Conservation (phyloP, 345 rosid species). For the Durio zibethinus region DNA sequence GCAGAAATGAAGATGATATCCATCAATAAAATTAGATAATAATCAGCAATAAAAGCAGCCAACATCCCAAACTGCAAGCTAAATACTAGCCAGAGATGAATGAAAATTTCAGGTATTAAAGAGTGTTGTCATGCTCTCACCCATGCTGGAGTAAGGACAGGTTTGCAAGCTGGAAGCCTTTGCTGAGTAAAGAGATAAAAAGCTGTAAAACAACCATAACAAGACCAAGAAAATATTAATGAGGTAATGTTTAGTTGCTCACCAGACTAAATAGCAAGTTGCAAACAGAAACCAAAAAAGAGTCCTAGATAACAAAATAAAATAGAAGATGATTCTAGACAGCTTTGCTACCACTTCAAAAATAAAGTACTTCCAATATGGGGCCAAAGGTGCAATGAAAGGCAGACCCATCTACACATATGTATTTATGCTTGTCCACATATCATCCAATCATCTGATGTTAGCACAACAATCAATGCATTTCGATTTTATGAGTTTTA, state of each 20-base stretch:
- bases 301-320: not conserved
- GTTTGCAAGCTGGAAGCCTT: constrained; percentile 84
- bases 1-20: constrained; percentile 52
- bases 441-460: not conserved
- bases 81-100: constrained; percentile 1
- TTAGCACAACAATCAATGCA: not conserved
- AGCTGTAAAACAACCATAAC: constrained; percentile 37
- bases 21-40: constrained; percentile 40
- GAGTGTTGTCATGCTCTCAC: constrained; percentile 37
- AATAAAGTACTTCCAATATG: not conserved
- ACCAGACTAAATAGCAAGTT: not conserved
- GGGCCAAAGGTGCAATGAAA: not conserved
- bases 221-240: not conserved
- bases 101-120: not conserved
- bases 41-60: constrained; percentile 36
- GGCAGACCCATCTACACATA: not conserved
- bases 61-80: constrained; percentile 6
- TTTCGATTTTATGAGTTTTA: not conserved
- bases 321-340: not conserved
- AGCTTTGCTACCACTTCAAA: not conserved
- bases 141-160: constrained; percentile 70
- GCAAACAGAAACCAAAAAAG: not conserved
- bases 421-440: not conserved
- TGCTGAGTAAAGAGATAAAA: constrained; percentile 66
- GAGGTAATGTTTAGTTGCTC: not conserved